phyloP scores from a whole-genome alignment of 148 eudicot species.

The Pouteria glomerata region DNA sequence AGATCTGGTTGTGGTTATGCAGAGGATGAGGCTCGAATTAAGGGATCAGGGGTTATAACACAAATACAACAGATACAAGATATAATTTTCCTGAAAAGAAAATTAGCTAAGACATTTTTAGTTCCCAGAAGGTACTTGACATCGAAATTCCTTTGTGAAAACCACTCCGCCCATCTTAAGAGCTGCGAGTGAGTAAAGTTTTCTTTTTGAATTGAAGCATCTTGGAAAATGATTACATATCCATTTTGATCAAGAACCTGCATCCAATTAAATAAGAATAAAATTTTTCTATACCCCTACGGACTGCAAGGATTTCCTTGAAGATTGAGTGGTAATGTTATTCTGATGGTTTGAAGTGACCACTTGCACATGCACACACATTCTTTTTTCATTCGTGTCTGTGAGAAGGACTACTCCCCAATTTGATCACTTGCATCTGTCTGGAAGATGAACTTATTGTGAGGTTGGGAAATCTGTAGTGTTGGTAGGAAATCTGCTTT shows the following conservation, averaged over 20 bases:
- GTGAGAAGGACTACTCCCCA: constrained; percentile 11
- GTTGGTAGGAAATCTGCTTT: no score
- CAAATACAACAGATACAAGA: no score
- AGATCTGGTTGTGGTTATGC: no score
- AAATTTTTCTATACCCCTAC: constrained; percentile 8
- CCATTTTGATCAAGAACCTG: neutral
- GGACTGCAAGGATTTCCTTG: constrained; percentile 12
- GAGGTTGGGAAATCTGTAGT: neutral
- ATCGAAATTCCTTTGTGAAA: no score
- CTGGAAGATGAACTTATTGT: neutral
- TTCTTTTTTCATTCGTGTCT: neutral
- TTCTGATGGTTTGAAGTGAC: neutral
- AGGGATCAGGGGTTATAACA: no score
- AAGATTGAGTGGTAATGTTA: constrained; percentile 6
- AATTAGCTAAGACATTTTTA: no score
- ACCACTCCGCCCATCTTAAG: no score
- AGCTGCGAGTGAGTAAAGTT: no score
- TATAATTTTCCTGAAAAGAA: no score
- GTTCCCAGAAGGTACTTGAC: no score
- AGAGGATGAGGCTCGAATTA: no score
- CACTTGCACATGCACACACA: neutral
- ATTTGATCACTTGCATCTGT: constrained; percentile 14
- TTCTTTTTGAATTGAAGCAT: no score
- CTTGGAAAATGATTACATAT: neutral
- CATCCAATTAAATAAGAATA: neutral